These are phyloP conservation scores for Austroboletus festivus DNA, from an alignment of 768 basidiomycete species.

Conservation along the genomic window DNA sequence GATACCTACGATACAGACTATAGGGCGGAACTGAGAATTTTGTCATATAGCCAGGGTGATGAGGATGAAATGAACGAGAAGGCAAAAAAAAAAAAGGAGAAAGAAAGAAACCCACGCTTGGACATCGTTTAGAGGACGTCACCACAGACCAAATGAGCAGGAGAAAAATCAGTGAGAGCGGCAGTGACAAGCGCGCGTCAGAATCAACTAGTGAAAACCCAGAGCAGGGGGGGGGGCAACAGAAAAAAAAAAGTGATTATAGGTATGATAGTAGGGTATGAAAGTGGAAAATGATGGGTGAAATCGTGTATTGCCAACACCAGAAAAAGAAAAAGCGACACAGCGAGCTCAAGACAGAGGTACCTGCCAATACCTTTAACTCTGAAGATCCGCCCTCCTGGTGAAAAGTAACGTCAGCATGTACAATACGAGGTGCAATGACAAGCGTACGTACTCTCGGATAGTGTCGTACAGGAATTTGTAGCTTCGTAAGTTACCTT, in stretches of 20 bases:
- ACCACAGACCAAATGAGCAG: constrained; percentile 1
- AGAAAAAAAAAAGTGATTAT: constrained; percentile 16
- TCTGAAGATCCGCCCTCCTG: constrained; percentile 38
- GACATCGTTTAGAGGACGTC: not conserved
- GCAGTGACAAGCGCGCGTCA: constrained; percentile 10
- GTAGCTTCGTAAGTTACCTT: constrained; percentile 90
- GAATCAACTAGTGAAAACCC: constrained; percentile 14
- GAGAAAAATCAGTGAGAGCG: constrained; percentile 17
- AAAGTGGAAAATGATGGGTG: constrained; percentile 4
- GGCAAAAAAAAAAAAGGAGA: constrained; percentile 1
- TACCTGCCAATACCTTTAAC: constrained; percentile 30
- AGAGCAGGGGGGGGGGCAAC: constrained; percentile 14
- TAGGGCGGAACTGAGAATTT: constrained; percentile 23
- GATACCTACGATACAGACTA: constrained; percentile 31
- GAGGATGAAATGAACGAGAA: constrained; percentile 6
- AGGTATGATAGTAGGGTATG: constrained; percentile 30
- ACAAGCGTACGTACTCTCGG: constrained; percentile 62
- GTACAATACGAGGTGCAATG: constrained; percentile 6
- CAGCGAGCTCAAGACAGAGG: constrained; percentile 14
- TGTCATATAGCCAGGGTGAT: constrained; percentile 20
- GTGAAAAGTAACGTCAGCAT: constrained; percentile 10
- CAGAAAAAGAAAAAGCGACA: not conserved
- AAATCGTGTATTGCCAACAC: constrained; percentile 1
- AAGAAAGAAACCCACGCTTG: not conserved
- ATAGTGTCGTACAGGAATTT: constrained; percentile 88